These are phyloP conservation scores for Gossypium trilobum DNA, from an alignment of 441 rosid species.

Conservation along the genomic window DNA sequence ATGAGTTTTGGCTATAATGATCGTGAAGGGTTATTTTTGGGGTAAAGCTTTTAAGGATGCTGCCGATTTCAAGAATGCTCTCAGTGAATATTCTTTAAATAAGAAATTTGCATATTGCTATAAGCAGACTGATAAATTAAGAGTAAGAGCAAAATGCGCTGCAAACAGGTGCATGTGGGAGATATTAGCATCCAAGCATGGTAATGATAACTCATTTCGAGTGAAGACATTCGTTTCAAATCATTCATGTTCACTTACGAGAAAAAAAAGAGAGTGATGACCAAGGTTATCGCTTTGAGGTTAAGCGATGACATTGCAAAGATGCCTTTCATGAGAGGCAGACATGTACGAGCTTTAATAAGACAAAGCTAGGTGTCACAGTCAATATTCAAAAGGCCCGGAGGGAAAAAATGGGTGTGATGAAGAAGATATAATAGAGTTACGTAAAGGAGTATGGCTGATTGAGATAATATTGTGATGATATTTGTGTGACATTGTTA, in stretches of 20 bases:
- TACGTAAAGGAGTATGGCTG: background rate
- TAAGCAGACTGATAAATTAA: background rate
- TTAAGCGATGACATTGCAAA: too few relatives aligned
- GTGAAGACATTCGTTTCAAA: background rate
- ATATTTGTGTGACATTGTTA: too few relatives aligned
- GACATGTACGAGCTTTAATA: background rate
- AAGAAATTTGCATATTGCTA: background rate
- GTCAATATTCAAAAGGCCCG: background rate
- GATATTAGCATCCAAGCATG: background rate
- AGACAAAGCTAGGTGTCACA: background rate
- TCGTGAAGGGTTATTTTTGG: too few relatives aligned
- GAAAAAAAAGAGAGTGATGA: background rate
- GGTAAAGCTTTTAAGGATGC: background rate
- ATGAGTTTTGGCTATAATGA: background rate
- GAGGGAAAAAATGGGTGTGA: background rate
- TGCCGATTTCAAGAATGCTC: background rate
- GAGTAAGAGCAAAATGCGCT: background rate
- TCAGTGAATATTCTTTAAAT: too few relatives aligned
- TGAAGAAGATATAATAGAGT: background rate
- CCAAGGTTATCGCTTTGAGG: background rate
- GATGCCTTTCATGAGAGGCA: background rate
- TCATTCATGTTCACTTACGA: background rate
- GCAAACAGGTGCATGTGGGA: background rate
- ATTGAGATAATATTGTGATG: background rate
- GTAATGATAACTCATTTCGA: background rate